Evolutionary conservation across 106 monocot species (phyloP).

Genomic region (Dioscorea dumetorum): DNA sequence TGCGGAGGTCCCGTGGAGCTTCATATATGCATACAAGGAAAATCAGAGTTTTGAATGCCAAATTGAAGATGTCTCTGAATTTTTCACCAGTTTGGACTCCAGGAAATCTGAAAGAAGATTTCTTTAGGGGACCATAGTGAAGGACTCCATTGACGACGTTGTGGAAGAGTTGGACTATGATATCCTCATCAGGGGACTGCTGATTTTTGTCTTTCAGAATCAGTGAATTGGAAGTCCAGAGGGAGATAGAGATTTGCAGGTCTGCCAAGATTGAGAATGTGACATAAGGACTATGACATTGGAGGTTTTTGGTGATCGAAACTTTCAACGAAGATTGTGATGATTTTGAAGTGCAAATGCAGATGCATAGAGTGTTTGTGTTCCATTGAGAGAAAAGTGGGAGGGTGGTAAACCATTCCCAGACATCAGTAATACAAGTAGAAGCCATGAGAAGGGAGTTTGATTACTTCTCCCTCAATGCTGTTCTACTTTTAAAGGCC

Average conservation of each 20-base stretch:
- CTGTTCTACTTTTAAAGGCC: neutral
- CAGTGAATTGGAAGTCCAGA: constrained; percentile 61
- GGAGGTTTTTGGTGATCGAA: constrained; percentile 27
- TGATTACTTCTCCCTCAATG: neutral
- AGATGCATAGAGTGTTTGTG: constrained; percentile 37
- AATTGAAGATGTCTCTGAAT: constrained; percentile 48
- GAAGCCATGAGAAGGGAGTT: constrained; percentile 29
- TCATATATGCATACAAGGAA: constrained; percentile 79
- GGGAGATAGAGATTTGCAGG: constrained; percentile 47
- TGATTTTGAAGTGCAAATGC: constrained; percentile 34
- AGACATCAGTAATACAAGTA: constrained; percentile 32
- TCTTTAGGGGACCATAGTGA: constrained; percentile 50
- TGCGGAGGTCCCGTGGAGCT: constrained; percentile 56
- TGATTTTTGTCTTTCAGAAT: constrained; percentile 23
- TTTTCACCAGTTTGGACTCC: constrained; percentile 15
- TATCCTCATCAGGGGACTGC: constrained; percentile 23
- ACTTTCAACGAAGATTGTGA: constrained; percentile 36
- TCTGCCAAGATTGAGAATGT: constrained; percentile 46
- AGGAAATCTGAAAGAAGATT: constrained; percentile 25
- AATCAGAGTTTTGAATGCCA: constrained; percentile 50
- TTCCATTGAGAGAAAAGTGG: constrained; percentile 59
- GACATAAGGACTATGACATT: constrained; percentile 22
- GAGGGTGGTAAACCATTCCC: constrained; percentile 62
- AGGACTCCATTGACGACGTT: constrained; percentile 53
- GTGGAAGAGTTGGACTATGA: constrained; percentile 25